Evolutionary conservation across 345 rosid genomes (phyloP), one percentile per base, ranked within the genome.

Genomic region (Arabidopsis thaliana): DNA sequence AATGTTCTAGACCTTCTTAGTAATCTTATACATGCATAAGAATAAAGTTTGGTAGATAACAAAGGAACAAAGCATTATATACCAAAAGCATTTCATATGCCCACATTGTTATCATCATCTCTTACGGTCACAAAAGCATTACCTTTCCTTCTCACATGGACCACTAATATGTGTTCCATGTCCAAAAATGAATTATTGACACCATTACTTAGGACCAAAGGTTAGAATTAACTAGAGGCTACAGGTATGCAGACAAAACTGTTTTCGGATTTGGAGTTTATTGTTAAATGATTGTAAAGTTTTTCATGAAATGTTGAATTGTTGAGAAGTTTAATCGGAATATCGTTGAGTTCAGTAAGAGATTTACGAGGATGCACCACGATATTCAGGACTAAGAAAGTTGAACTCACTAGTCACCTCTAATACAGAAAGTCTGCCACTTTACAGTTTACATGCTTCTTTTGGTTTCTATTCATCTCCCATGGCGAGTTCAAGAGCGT

Each of bases 401-500:
- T 67, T 25, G 33, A 24, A 75, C 69, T 68, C 62, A 68, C 62
- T 67, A 41, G 48, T 75, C 55, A 40, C 63, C 41, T 59, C 53
- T 51, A 51, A 60, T 59, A 67, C 53, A 75, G 9, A 75, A 2
- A 20, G 23, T 53, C 33, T 20, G 9, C 36, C 22, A 57, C 32
- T 32, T 28, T 71, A 24, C 22, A 57, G 23, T 32, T 28, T 71
- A 24, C 45, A 44, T 22, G 32, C 6, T 46, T 38, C 28, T 28
- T 51, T 34, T 22, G 22, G 13, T 48, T 48, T 65, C 79, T 79
- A 93, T 75, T 93, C 98, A 72, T 93, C 98, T 62, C 76, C 97
- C 91, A 87, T 80, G 59, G 98, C 96, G 56, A 94, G 80, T 86
- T 94, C 98, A 67, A 94, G 80, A 11, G 98, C 98, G 65, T 91